phyloP scores from a whole-genome alignment of 78 protist genomes.

The Neovahlkampfia damariscottae region DNA sequence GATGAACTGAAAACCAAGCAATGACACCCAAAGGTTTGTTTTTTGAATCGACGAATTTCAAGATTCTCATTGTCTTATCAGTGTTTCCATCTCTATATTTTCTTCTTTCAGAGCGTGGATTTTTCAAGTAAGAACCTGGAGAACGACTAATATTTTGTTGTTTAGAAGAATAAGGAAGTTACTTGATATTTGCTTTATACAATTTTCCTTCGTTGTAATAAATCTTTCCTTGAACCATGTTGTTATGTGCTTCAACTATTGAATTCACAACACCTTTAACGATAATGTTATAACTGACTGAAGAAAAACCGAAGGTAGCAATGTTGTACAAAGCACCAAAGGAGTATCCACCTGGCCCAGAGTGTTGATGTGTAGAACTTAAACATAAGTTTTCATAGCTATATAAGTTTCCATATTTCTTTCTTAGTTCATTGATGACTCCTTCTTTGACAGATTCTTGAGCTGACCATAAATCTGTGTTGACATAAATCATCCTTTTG shows the following conservation, averaged over 20 bases:
- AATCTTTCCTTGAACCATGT: conserved; percentile 18
- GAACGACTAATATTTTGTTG: conserved; percentile 60
- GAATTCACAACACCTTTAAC: conserved; percentile 45
- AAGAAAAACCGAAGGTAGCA: conserved; percentile 49
- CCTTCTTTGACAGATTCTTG: background rate
- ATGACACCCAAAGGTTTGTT: conserved; percentile 36
- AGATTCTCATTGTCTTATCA: conserved; percentile 46
- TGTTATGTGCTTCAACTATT: conserved; percentile 46
- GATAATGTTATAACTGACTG: conserved; percentile 36
- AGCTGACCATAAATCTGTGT: background rate
- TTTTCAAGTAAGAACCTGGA: conserved; percentile 47
- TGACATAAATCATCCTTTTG: background rate
- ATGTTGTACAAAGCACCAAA: conserved; percentile 46
- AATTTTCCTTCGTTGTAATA: conserved; percentile 32
- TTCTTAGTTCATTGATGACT: background rate
- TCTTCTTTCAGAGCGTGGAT: conserved; percentile 54
- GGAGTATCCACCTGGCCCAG: conserved; percentile 59
- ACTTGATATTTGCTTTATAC: no score
- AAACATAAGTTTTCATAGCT: conserved; percentile 32
- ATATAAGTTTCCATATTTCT: background rate
- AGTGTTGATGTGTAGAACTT: conserved; percentile 59
- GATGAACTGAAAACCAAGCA: conserved; percentile 38
- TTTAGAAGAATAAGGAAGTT: no score
- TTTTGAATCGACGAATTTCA: conserved; percentile 24
- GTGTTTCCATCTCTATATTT: conserved; percentile 24